Base-by-base conservation (phyloP, 2,329 filamentous ascomycete genomes). In the Aspergillus sp. region DNA sequence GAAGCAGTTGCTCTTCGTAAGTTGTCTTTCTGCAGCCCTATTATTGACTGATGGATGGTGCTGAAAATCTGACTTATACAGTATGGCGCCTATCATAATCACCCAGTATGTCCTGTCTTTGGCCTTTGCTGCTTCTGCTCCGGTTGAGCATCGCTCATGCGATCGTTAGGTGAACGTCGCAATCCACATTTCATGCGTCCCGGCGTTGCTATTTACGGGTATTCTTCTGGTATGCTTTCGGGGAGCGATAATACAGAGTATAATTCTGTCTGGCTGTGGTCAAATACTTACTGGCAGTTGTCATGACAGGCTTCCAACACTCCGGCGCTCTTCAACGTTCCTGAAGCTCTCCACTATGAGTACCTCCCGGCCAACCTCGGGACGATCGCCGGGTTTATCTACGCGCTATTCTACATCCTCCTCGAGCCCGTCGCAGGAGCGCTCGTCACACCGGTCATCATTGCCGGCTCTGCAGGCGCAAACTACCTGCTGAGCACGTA, bases 381-480 rank as follows among this genome's bases (percentile, higher is more conserved):
- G 43, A 82, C 80, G 3, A 71, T 79, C 48, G 72, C 68, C 44
- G 75, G 75, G 38, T 58, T 81, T 7, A 57, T 83, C 29, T 96
- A 93, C 69, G 79, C 85, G 34, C 78, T 78, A 2, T 79, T 96
- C 46, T 98, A 97, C 64, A 77, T 97, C 42, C 79, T 98, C 26
- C 83, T 98, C 61, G 93, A 98, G 64, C 93, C 93, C 1, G 88
- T 97, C 1, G 93, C 93, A 7, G 93, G 93, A 43, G 82, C 81
- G 7, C 72, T 86, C 29, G 73, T 95, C 38, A 82, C 86, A 4
- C 79, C 86, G 3, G 74, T 96, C 30, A 82, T 95, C 50, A 72
- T 97, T 39, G 84, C 73, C 19, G 81, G 80, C 46, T 85, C 88
- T 7, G 88, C 87, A 3, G 81, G 79, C 48, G 79, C 79, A 48